These are phyloP conservation scores for Verticillium zaregamsianum DNA, from an alignment of 2,329 filamentous ascomycete genomes.

Conservation along the genomic window DNA sequence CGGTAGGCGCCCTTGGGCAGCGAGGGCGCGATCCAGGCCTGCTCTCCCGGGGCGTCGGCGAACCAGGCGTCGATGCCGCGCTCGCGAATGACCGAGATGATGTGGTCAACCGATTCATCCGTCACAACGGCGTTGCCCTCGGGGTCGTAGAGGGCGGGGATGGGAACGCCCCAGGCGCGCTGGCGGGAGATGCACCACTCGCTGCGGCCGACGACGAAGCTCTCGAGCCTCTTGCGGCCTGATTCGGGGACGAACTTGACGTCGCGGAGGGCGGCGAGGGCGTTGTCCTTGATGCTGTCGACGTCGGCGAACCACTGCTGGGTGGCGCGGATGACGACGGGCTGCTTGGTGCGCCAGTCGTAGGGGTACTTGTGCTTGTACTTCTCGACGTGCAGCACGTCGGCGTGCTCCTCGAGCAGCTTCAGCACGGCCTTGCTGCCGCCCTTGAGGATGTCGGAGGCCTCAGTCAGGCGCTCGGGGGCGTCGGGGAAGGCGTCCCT, in stretches of 20 bases:
- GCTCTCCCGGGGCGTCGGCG: conserved; percentile 72
- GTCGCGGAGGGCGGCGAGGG: conserved; percentile 63
- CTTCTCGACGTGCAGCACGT: conserved; percentile 65
- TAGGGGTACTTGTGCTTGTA: conserved; percentile 94
- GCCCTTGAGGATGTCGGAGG: conserved; percentile 66
- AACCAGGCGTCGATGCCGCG: conserved; percentile 93
- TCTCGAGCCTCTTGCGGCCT: conserved; percentile 71
- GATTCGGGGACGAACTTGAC: conserved; percentile 76
- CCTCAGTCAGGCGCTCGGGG: conserved; percentile 58
- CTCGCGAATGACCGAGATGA: conserved; percentile 72
- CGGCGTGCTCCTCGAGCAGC: conserved; percentile 50
- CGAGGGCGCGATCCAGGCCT: conserved; percentile 68
- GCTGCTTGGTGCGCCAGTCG: conserved; percentile 93
- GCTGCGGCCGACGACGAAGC: conserved; percentile 80
- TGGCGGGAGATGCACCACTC: conserved; percentile 99
- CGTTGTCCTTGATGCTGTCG: conserved; percentile 70
- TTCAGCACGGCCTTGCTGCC: conserved; percentile 68
- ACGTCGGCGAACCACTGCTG: conserved; percentile 98
- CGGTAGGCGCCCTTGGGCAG: conserved; percentile 57
- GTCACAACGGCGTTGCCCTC: conserved; percentile 74
- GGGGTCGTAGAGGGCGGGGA: conserved; percentile 79
- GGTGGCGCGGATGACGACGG: conserved; percentile 86
- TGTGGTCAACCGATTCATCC: conserved; percentile 74
- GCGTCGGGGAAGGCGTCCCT: conserved; percentile 70
- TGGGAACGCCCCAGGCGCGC: conserved; percentile 93